Base-by-base conservation (phyloP, 257 asterid genomes). In the Ophiorrhiza pumila region DNA sequence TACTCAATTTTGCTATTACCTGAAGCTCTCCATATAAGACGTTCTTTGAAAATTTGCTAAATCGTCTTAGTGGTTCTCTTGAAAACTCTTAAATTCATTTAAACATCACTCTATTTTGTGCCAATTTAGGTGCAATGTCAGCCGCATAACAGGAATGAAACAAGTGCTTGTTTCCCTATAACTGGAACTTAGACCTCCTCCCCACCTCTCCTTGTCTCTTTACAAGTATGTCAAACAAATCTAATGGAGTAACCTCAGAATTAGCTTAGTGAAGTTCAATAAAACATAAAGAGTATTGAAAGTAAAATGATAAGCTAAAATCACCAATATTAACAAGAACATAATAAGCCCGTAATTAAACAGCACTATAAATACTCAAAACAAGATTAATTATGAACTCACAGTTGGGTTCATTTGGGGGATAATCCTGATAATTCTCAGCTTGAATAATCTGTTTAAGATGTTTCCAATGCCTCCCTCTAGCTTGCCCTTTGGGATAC, bases 401-500 rank as follows among this genome's bases (percentile, higher is more conserved):
- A 94, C 98, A 94, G 73, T 85, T 91, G 17, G 97, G 95, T 74
- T 83, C 82, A 31, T 86, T 37, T 0, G 96, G 95, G 45, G 90
- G 84, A 66, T 77, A 88, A 29, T 86, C 87, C 39, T 88, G 96
- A 85, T 91, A 91, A 75, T 88, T 94, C 79, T 94, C 97, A 27
- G 97, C 96, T 67, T 80, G 96, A 74, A 94, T 79, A 45, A 94
- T 80, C 87, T 94, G 98, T 83, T 89, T 94, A 79, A 94, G 96
- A 78, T 94, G 98, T 53, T 94, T 94, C 98, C 98, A 91, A 39
- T 80, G 83, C 74, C 98, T 80, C 41, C 87, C 85, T 77, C 96
- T 79, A 39, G 97, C 83, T 75, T 91, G 98, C 17, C 98, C 98
- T 82, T 91, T 93, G 0, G 98, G 98, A 76, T 91, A 93, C 85